Evolutionary conservation across 1,284 basidiomycete genomes (phyloP), one percentile per base, ranked within the genome.

Genomic region (Irpex sp.): DNA sequence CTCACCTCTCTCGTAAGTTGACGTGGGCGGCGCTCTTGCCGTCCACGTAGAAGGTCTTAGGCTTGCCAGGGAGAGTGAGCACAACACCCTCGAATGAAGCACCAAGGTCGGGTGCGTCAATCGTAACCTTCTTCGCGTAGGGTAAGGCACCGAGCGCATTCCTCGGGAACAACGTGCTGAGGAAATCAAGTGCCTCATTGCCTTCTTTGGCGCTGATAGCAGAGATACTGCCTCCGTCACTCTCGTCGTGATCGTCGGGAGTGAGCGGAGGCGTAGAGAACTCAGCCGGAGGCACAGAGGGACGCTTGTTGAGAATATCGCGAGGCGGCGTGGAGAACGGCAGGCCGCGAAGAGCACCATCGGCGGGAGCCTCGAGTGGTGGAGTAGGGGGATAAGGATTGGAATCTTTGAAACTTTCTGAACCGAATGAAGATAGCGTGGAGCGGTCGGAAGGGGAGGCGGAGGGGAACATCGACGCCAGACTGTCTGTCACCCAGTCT

Each of bases 401-500:
- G 66, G 74, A 67, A 73, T 76, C 76, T 62, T 76, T 69, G 60
- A 76, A 72, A 60, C 76, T 76, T 60, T 70, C 69, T 66, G 72
- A 67, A 64, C 72, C 68, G 71, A 69, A 65, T 67, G 71, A 71
- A 59, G 71, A 70, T 63, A 72, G 69, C 68, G 70, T 72, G 72
- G 74, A 72, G 68, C 78, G 78, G 72, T 81, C 74, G 74, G 75
- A 71, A 72, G 81, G 79, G 72, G 78, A 73, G 62, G 78, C 78
- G 74, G 81, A 75, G 71, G 81, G 78, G 70, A 81, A 78, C 67
- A 76, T 77, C 73, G 83, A 80, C 92, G 90, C 84, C 86, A 84
- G 84, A 81, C 85, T 83, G 90, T 85, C 91, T 93, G 88, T 93
- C 91, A 93, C 91, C 86, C 91, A 89, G 84, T 84, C 86, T 83